Percentiles rank a stretch among this genome's conserved stretches.
phyloP scores from a whole-genome alignment of 805 yeast genomes.

The Yarrowia alimentaria region DNA sequence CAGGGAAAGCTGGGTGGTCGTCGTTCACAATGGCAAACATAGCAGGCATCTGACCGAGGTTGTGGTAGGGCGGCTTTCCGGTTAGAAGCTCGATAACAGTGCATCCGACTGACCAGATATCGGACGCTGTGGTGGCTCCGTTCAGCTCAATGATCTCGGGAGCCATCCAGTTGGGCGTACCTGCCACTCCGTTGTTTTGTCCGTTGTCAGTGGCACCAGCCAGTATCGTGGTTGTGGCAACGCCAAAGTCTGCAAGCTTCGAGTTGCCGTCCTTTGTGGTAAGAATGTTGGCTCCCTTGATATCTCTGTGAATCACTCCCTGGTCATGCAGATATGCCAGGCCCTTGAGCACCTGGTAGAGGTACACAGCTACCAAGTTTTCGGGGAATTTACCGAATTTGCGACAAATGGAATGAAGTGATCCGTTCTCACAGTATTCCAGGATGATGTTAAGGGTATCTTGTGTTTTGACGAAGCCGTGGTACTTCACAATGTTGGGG shows the following conservation, averaged over 20 bases:
- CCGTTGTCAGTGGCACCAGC: constrained; percentile 30
- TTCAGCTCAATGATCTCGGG: constrained; percentile 87
- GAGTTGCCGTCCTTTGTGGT: constrained; percentile 61
- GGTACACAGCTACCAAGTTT: constrained; percentile 49
- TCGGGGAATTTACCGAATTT: constrained; percentile 58
- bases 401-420: constrained; percentile 55
- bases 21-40: constrained; percentile 80
- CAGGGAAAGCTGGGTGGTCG: constrained; percentile 67
- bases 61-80: constrained; percentile 83
- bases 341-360: constrained; percentile 57
- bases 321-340: constrained; percentile 64
- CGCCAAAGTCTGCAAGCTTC: constrained; percentile 76
- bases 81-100: constrained; percentile 84
- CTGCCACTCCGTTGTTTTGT: constrained; percentile 51
- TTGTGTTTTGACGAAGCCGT: constrained; percentile 60
- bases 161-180: constrained; percentile 99
- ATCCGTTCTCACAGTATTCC: constrained; percentile 67
- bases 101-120: constrained; percentile 86
- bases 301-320: constrained; percentile 74
- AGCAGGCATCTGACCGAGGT: constrained; percentile 72
- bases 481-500: constrained; percentile 64
- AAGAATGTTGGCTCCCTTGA: constrained; percentile 71
- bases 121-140: constrained; percentile 85
- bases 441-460: constrained; percentile 56
- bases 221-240: constrained; percentile 51